These are phyloP conservation scores for Mycena rebaudengoi DNA, from an alignment of 768 basidiomycete species.

Conservation along the genomic window DNA sequence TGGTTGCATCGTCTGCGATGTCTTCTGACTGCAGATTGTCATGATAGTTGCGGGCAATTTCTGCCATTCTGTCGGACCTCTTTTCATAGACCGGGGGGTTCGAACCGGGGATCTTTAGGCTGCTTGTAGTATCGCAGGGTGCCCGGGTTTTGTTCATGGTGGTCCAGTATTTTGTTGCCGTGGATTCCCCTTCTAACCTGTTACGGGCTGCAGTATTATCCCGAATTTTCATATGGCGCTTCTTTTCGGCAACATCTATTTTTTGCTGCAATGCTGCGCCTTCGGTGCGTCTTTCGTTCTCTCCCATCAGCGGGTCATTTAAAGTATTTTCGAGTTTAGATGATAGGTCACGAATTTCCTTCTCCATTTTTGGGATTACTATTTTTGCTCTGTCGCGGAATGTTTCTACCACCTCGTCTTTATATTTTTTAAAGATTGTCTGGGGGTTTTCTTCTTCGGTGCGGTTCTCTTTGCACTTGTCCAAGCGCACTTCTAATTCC, in stretches of 20 bases:
- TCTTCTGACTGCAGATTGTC: conserved; percentile 34
- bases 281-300: not conserved
- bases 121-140: conserved; percentile 30
- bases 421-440: not conserved
- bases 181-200: conserved; percentile 19
- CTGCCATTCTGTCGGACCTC: conserved; percentile 39
- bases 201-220: conserved; percentile 17
- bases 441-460: not conserved
- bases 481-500: too few relatives aligned
- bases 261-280: not conserved
- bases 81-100: conserved; percentile 25
- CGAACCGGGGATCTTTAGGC: conserved; percentile 2
- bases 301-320: not conserved
- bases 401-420: too few relatives aligned
- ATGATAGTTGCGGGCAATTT: conserved; percentile 39
- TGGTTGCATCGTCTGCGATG: conserved; percentile 33
- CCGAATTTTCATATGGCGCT: not conserved
- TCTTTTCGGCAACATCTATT: conserved; percentile 1
- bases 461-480: not conserved
- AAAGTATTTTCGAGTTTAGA: not conserved
- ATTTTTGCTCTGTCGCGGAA: not conserved
- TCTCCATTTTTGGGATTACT: not conserved
- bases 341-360: not conserved
- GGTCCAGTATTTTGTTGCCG: conserved; percentile 32
- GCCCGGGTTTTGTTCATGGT: not conserved